Conservation (phyloP, 139 green algal species). For the Picochlorum sp. region DNA sequence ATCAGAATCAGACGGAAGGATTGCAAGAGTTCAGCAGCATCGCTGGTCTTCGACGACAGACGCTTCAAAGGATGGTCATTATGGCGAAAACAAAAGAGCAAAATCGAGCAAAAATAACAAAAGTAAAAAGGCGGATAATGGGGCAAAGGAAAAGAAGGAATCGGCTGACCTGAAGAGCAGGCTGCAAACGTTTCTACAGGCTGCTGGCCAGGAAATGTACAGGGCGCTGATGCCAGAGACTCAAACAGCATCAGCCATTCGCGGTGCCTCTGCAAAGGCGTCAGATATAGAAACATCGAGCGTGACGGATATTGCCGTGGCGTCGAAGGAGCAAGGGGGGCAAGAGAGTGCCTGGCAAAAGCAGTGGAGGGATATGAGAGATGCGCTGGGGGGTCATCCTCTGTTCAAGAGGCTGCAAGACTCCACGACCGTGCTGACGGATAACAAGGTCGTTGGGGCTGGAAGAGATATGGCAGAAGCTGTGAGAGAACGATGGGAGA, state of each 20-base stretch:
- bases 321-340: neutral
- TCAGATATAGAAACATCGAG: slow-evolving; percentile 10
- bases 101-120: too few relatives aligned
- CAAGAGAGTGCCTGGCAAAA: slow-evolving; percentile 23
- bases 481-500: slow-evolving; percentile 84
- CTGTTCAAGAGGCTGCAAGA: slow-evolving; percentile 31
- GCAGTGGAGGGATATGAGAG: slow-evolving; percentile 23
- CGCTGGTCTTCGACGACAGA: too few relatives aligned
- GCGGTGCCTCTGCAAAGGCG: slow-evolving; percentile 9
- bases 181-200: neutral
- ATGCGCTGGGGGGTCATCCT: slow-evolving; percentile 23
- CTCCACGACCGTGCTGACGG: slow-evolving; percentile 1
- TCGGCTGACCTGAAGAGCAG: too few relatives aligned
- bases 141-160: too few relatives aligned
- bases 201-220: slow-evolving; percentile 1
- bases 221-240: slow-evolving; percentile 17
- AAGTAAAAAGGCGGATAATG: too few relatives aligned
- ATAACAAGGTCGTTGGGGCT: slow-evolving; percentile 26
- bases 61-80: too few relatives aligned
- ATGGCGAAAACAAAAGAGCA: too few relatives aligned
- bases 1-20: too few relatives aligned
- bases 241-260: slow-evolving; percentile 13
- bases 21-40: too few relatives aligned
- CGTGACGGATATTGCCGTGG: neutral
- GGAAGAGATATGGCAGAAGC: slow-evolving; percentile 67